phyloP scores from a whole-genome alignment of 225 moss, liverwort and hornwort genomes.

The Climacium dendroides region DNA sequence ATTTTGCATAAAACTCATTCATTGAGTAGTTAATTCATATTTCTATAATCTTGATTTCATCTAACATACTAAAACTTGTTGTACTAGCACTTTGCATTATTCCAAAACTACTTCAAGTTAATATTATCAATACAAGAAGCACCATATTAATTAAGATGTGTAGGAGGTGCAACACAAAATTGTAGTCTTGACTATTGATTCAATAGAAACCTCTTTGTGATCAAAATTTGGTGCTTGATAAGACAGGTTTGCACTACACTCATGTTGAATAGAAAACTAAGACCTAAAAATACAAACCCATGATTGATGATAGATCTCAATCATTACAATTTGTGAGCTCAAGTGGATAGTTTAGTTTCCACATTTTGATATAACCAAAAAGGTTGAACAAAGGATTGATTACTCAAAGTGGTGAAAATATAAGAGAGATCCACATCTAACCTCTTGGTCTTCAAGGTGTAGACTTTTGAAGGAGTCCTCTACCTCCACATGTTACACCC shows the following conservation, averaged over 20 bases:
- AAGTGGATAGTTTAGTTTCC: too few relatives aligned
- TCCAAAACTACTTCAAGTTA: background rate
- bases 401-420: too few relatives aligned
- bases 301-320: background rate
- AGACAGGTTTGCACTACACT: background rate
- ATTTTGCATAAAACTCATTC: too few relatives aligned
- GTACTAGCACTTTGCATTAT: background rate
- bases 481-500: too few relatives aligned
- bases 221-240: background rate
- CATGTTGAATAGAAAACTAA: fast-evolving
- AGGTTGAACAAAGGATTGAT: too few relatives aligned
- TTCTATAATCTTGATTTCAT: background rate
- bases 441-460: too few relatives aligned
- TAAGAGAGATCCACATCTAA: too few relatives aligned
- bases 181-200: background rate
- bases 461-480: too few relatives aligned
- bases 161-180: background rate
- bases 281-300: background rate
- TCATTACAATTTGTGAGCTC: too few relatives aligned
- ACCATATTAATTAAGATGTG: background rate
- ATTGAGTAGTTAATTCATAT: too few relatives aligned
- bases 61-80: too few relatives aligned
- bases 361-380: too few relatives aligned
- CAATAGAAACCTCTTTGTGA: background rate
- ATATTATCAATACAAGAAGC: background rate